phyloP scores from a whole-genome alignment of 192 early-diverging fungal species.

The Coemansia sp. region DNA sequence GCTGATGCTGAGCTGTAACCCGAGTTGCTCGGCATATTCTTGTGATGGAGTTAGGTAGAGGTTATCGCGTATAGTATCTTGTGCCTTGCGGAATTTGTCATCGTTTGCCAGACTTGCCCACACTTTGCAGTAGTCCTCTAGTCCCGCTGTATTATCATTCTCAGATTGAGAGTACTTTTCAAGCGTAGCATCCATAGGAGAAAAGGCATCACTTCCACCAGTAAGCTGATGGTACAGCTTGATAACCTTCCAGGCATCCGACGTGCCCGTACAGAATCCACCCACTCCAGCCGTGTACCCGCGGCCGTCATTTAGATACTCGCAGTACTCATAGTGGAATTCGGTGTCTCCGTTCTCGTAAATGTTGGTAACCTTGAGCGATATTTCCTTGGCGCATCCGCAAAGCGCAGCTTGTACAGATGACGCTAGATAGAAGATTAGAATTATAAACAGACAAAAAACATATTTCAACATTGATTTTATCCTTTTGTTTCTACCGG shows the following conservation, averaged over 20 bases:
- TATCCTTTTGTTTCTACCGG: no score
- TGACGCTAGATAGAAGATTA: background rate
- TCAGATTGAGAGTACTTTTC: slow-evolving; percentile 16
- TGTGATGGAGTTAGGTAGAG: slow-evolving; percentile 46
- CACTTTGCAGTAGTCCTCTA: slow-evolving; percentile 48
- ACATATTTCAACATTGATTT: no score
- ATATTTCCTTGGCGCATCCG: slow-evolving; percentile 28
- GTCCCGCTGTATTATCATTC: slow-evolving; percentile 30
- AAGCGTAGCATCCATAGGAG: slow-evolving; percentile 18
- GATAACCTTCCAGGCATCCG: slow-evolving; percentile 53
- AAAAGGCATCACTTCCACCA: slow-evolving; percentile 36
- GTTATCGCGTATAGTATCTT: slow-evolving; percentile 32
- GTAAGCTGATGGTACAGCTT: slow-evolving; percentile 37
- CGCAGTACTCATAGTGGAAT: slow-evolving; percentile 43
- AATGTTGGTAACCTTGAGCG: no score
- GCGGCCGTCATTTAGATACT: slow-evolving; percentile 33
- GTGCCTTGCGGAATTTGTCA: slow-evolving; percentile 40
- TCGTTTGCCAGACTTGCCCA: slow-evolving; percentile 46
- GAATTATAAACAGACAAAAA: no score
- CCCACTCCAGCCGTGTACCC: slow-evolving; percentile 39
- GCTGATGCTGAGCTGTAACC: slow-evolving; percentile 30
- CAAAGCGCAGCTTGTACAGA: background rate
- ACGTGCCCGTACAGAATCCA: slow-evolving; percentile 48
- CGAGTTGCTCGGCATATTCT: slow-evolving; percentile 25
- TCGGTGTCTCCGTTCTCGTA: slow-evolving; percentile 32